Percentiles rank a stretch among this genome's conserved stretches.
Evolutionary conservation across 2,329 filamentous ascomycete species (phyloP).

Genomic region (Ceratocystis eucalypticola): DNA sequence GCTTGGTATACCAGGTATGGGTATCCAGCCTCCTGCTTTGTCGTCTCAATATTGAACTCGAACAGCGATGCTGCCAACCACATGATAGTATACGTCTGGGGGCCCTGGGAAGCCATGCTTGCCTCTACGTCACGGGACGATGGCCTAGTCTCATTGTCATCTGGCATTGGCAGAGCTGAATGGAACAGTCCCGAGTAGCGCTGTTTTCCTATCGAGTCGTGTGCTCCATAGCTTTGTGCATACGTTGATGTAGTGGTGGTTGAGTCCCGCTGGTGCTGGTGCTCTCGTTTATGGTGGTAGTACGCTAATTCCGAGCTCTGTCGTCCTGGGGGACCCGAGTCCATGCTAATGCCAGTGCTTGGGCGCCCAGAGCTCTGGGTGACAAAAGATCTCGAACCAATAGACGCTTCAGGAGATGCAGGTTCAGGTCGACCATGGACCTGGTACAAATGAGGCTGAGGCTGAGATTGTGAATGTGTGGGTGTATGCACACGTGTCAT

Average conservation of each 20-base stretch:
- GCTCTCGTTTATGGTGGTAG: conserved; percentile 23
- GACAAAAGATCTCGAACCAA: conserved; percentile 35
- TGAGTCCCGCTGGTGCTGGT: conserved; percentile 35
- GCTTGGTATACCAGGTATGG: conserved; percentile 92
- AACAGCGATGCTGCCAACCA: conserved; percentile 91
- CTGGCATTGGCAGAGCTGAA: conserved; percentile 70
- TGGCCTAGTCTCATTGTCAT: conserved; percentile 42
- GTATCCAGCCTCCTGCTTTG: conserved; percentile 84
- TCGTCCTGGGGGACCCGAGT: conserved; percentile 29
- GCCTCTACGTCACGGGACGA: conserved; percentile 17
- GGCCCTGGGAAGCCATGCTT: background rate
- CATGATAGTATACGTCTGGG: conserved; percentile 52
- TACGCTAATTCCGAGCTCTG: conserved; percentile 40
- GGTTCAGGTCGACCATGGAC: conserved; percentile 7
- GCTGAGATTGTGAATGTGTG: conserved; percentile 3
- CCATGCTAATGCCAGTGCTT: conserved; percentile 45
- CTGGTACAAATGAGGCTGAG: conserved; percentile 19
- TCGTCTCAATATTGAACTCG: conserved; percentile 91
- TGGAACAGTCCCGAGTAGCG: conserved; percentile 65
- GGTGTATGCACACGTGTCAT: background rate
- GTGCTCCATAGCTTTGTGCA: conserved; percentile 29
- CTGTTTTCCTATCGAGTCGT: conserved; percentile 21
- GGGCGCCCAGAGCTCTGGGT: conserved; percentile 36
- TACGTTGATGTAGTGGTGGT: conserved; percentile 33
- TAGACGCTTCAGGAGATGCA: conserved; percentile 11